Evolutionary conservation across 768 basidiomycete genomes (phyloP).

Genomic region (Podaxis sp.): DNA sequence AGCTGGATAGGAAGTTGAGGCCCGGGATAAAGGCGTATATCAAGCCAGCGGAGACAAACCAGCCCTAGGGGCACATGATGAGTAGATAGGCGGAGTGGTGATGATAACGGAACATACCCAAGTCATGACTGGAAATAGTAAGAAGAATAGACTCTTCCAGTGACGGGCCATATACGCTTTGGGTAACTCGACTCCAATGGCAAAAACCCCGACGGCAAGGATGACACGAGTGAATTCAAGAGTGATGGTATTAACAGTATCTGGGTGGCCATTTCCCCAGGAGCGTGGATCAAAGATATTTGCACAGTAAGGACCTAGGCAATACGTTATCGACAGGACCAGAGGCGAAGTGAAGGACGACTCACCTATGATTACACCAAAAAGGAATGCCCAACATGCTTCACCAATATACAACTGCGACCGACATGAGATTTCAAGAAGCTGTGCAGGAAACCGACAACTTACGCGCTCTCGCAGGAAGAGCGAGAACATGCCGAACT

Average conservation of each 20-base stretch:
- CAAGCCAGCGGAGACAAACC: constrained; percentile 88
- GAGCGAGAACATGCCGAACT: constrained; percentile 96
- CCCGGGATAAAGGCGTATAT: constrained; percentile 91
- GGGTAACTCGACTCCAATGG: constrained; percentile 95
- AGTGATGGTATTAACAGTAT: constrained; percentile 68
- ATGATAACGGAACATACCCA: constrained; percentile 51
- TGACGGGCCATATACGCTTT: constrained; percentile 94
- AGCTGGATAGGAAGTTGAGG: constrained; percentile 82
- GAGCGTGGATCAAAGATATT: constrained; percentile 76
- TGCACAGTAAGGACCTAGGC: constrained; percentile 74
- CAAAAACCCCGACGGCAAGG: constrained; percentile 95
- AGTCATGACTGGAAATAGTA: constrained; percentile 80
- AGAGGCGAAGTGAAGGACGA: constrained; percentile 10
- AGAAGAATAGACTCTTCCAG: constrained; percentile 84
- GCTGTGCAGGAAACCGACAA: constrained; percentile 1
- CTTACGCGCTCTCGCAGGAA: constrained; percentile 81
- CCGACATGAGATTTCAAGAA: constrained; percentile 4
- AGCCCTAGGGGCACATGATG: constrained; percentile 51
- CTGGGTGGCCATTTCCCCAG: constrained; percentile 55
- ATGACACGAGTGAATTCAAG: constrained; percentile 91
- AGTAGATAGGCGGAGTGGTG: constrained; percentile 6
- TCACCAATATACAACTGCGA: constrained; percentile 86
- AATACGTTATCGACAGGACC: constrained; percentile 6
- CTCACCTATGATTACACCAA: constrained; percentile 85
- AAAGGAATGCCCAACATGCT: constrained; percentile 92